phyloP scores from a whole-genome alignment of 2,329 filamentous ascomycete species.

The Aspergillus amoenus region DNA sequence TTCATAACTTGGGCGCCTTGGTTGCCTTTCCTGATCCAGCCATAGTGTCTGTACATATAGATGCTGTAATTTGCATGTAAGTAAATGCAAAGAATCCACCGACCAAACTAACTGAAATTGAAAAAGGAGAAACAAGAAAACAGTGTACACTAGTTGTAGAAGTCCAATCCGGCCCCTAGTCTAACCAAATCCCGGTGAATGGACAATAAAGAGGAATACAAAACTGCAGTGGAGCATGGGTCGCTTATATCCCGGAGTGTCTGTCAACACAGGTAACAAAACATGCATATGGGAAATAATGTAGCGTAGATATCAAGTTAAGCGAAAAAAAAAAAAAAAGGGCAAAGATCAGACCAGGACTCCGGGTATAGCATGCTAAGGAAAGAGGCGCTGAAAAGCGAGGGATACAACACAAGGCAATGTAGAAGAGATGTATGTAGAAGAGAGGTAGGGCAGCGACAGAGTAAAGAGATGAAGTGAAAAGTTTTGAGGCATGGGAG shows the following conservation, averaged over 20 bases:
- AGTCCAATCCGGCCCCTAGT: no score
- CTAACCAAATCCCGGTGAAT: no score
- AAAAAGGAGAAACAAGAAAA: not conserved
- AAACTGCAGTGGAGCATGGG: no score
- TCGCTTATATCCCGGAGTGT: no score
- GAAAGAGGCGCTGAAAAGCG: not conserved
- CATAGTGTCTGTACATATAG: not conserved
- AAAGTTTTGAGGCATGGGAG: not conserved
- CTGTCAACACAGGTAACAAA: not conserved
- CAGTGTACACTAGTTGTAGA: no score
- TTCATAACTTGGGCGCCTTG: constrained; percentile 1
- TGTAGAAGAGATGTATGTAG: not conserved
- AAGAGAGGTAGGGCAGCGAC: not conserved
- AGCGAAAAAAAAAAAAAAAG: not conserved
- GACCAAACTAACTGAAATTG: not conserved
- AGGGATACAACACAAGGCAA: not conserved
- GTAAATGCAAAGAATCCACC: not conserved
- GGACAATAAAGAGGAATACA: not conserved
- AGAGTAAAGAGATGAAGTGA: not conserved
- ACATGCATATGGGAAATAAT: not conserved
- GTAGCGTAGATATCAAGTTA: not conserved
- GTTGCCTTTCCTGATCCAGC: not conserved
- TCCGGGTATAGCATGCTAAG: not conserved
- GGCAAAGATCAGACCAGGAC: not conserved
- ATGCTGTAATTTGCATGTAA: not conserved